Conservation (phyloP, 345 rosid species). For the Arabidopsis suecica region DNA sequence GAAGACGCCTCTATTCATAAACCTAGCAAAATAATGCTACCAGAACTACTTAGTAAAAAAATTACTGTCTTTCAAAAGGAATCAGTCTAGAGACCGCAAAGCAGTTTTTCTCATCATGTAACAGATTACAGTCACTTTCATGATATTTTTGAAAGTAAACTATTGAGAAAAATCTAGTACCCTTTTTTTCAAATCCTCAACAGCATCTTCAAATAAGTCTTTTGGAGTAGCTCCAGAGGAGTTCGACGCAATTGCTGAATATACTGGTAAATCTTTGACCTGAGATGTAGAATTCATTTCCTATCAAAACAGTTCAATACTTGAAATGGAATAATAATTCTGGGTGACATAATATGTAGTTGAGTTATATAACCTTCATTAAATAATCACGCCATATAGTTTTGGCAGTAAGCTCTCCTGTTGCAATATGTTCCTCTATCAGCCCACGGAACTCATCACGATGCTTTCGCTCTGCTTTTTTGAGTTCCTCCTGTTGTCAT, state of each 20-base stretch:
- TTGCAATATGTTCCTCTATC: conserved; percentile 79
- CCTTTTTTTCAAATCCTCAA: conserved; percentile 84
- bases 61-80: conserved; percentile 4
- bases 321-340: conserved; percentile 24
- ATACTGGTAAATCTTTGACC: conserved; percentile 81
- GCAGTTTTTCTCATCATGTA: conserved; percentile 12
- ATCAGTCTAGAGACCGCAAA: conserved; percentile 1
- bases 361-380: conserved; percentile 55
- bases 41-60: conserved; percentile 18
- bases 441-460: conserved; percentile 93
- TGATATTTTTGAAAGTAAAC: conserved; percentile 6
- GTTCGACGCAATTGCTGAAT: conserved; percentile 74
- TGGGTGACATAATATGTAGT: conserved; percentile 26
- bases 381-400: conserved; percentile 87
- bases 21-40: conserved; percentile 18
- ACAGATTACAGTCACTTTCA: conserved; percentile 14
- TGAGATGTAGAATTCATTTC: conserved; percentile 42
- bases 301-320: conserved; percentile 32
- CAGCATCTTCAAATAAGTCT: conserved; percentile 89
- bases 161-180: conserved; percentile 42
- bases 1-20: conserved; percentile 20
- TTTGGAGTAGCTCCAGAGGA: conserved; percentile 89
- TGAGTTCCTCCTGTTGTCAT: conserved; percentile 75
- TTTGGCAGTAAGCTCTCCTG: conserved; percentile 78
- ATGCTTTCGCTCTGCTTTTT: conserved; percentile 90